Base-by-base conservation (phyloP, 2,329 filamentous ascomycete species). In the Monosporascus sp. region DNA sequence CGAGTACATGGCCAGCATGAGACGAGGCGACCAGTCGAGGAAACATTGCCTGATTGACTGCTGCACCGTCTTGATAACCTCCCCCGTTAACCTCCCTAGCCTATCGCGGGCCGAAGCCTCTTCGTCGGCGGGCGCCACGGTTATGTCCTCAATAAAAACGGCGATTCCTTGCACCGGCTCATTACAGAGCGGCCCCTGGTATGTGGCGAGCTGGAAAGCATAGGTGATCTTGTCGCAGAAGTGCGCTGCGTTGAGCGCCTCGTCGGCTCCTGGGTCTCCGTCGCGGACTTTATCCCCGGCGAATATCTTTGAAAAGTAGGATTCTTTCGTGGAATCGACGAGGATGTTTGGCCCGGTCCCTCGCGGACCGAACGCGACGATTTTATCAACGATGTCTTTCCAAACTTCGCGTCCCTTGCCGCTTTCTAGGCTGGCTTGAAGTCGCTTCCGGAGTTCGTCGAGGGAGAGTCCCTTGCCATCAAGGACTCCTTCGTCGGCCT, bases 1-100 rank as follows among this genome's bases (percentile, higher is more conserved):
- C 52, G 85, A 91, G 76, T 99, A 99, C 91, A 97, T 97, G 50
- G 94, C 94, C 45, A 99, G 84, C 74, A 97, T 84, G 61, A 99
- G 82, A n/a, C 94, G 86, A 0, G 94, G 89, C 40, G 88, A 93
- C 94, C 94, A 99, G 76, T 97, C 94, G 18, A 97, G 77, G 77
- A 97, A 96, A 22, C 87, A 93, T 58, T 86, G 78, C 49, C 87
- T 83, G 56, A 99, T 91, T n/a, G 86, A 82, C 46, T 90, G 85
- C 61, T 93, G 90, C 18, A 93, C 86, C 0, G 89, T 87, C 70
- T 91, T 91, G 75, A 99, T 96, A 45, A 96, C 84, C 73, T 97
- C 94, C 58, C 94, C 91, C 0, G 92, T 97, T 1, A 97, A 77
- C 2, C 92, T 87, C 63, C 89, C 88, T 17, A 91, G 77, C 50